These are phyloP conservation scores for Coniferiporia sulphurascens DNA, from an alignment of 1,284 basidiomycete genomes.

Conservation along the genomic window DNA sequence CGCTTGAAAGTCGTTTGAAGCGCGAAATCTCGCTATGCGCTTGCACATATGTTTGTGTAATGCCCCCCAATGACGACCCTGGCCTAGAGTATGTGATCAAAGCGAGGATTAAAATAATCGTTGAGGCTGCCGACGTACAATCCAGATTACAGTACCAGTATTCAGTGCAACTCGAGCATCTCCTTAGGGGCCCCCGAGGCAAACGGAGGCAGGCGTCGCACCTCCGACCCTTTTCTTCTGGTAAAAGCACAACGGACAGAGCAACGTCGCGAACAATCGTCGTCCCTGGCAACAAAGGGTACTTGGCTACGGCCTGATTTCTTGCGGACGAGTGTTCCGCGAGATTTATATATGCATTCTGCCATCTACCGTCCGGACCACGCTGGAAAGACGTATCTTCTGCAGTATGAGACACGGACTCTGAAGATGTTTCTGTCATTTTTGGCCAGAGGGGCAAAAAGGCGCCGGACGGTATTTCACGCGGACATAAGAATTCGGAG, in stretches of 20 bases:
- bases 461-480: too few species aligned
- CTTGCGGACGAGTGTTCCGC: slow-evolving; percentile 44
- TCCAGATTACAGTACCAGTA: slow-evolving; percentile 65
- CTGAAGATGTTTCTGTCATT: not conserved
- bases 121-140: slow-evolving; percentile 40
- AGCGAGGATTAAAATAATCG: not conserved
- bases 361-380: not conserved
- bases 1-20: slow-evolving; percentile 41
- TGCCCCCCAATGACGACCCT: slow-evolving; percentile 55
- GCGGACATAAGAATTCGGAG: too few species aligned
- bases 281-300: slow-evolving; percentile 37
- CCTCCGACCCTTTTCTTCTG: slow-evolving; percentile 50
- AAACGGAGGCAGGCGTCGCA: slow-evolving; percentile 57
- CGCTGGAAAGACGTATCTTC: not conserved
- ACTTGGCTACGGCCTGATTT: slow-evolving; percentile 42
- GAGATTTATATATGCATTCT: slow-evolving; percentile 28
- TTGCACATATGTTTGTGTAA: slow-evolving; percentile 67
- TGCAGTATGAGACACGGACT: not conserved
- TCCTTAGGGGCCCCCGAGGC: slow-evolving; percentile 31
- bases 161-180: slow-evolving; percentile 57
- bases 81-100: slow-evolving; percentile 40
- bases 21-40: slow-evolving; percentile 38
- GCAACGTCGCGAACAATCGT: slow-evolving; percentile 40
- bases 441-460: too few species aligned
- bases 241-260: slow-evolving; percentile 46